Evolutionary conservation across 2,329 filamentous ascomycete species (phyloP).

Genomic region (Daldinia eschscholtzii): DNA sequence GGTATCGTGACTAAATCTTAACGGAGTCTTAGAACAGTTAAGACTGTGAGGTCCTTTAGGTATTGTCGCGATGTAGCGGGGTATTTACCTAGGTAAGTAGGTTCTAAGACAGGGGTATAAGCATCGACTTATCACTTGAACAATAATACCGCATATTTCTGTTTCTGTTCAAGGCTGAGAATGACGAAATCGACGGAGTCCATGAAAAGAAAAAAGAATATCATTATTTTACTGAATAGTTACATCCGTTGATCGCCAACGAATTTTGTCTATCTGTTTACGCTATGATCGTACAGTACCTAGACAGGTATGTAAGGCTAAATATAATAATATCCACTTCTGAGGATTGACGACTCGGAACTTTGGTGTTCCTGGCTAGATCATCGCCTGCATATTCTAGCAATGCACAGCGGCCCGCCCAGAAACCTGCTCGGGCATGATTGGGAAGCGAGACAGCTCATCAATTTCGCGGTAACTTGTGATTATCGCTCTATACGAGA

Average conservation of each 20-base stretch:
- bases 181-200: slow-evolving; percentile 23
- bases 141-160: slow-evolving; percentile 38
- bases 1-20: slow-evolving; percentile 24
- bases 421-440: slow-evolving; percentile 31
- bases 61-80: slow-evolving; percentile 32
- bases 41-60: slow-evolving; percentile 4
- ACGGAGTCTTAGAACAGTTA: slow-evolving; percentile 13
- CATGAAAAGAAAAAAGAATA: neutral
- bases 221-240: neutral
- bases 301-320: slow-evolving; percentile 5
- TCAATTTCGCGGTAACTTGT: neutral
- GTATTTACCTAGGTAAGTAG: slow-evolving; percentile 10
- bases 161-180: slow-evolving; percentile 19
- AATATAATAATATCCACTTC: slow-evolving; percentile 12
- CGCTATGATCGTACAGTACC: neutral
- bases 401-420: slow-evolving; percentile 31
- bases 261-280: neutral
- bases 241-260: slow-evolving; percentile 2
- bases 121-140: neutral
- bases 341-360: slow-evolving; percentile 14
- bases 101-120: slow-evolving; percentile 21
- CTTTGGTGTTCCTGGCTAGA: slow-evolving; percentile 34
- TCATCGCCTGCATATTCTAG: slow-evolving; percentile 29
- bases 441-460: slow-evolving; percentile 23
- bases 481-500: slow-evolving; percentile 11